Evolutionary conservation across 1,139 yeast species (phyloP).

Genomic region (Wickerhamomyces sp.): DNA sequence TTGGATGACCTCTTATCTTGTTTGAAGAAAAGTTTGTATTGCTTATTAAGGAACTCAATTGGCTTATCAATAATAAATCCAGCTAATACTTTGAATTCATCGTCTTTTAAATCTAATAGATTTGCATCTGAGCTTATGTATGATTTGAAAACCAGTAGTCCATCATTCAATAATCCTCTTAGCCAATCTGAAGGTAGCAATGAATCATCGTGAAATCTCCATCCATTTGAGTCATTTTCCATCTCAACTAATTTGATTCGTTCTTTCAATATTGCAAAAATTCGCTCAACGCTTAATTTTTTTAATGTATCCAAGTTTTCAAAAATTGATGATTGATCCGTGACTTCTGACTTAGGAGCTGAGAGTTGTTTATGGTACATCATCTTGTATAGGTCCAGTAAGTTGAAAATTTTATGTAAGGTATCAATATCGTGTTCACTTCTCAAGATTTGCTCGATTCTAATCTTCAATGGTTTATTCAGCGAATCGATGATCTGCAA

Average conservation of each 20-base stretch:
- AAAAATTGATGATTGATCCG: constrained; percentile 13
- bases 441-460: constrained; percentile 65
- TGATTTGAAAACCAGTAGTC: constrained; percentile 38
- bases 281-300: constrained; percentile 35
- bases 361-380: constrained; percentile 53
- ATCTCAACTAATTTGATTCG: constrained; percentile 40
- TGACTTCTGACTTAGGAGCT: neutral
- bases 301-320: constrained; percentile 17
- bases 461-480: constrained; percentile 43
- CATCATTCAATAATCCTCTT: constrained; percentile 45
- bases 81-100: constrained; percentile 32
- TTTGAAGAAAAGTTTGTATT: constrained; percentile 28
- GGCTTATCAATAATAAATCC: constrained; percentile 44
- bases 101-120: constrained; percentile 17
- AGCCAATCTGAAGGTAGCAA: constrained; percentile 75
- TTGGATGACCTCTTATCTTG: constrained; percentile 8
- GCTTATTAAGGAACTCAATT: constrained; percentile 37
- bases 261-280: constrained; percentile 36
- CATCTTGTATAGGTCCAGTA: constrained; percentile 61
- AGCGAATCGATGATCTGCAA: constrained; percentile 45
- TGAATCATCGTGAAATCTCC: constrained; percentile 32
- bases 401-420: constrained; percentile 54
- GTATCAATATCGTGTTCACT: constrained; percentile 55
- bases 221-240: constrained; percentile 15
- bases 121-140: constrained; percentile 24